Conservation (phyloP, 345 rosid species). For the Melastoma malabathricum region DNA sequence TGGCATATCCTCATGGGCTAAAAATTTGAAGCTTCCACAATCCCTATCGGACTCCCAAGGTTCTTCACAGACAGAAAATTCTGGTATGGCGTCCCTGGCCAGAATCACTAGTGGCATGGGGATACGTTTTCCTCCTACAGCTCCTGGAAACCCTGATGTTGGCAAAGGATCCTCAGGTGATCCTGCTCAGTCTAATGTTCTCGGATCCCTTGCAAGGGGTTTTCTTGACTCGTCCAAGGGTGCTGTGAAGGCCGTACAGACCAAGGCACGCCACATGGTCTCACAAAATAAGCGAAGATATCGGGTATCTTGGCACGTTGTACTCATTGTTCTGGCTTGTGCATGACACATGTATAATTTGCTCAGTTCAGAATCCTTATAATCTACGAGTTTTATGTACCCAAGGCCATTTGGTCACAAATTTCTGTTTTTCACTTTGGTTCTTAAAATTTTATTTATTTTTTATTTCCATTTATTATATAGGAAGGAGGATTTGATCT, state of each 20-base stretch:
- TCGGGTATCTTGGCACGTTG: conserved; percentile 33
- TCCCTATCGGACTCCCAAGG: conserved; percentile 20
- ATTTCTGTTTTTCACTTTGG: no score
- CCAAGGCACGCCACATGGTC: conserved; percentile 86
- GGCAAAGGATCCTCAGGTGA: conserved; percentile 19
- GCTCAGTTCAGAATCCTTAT: no score
- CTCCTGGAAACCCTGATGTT: conserved; percentile 23
- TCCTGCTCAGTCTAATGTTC: conserved; percentile 30
- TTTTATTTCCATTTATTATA: conserved; percentile 5
- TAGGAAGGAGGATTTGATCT: conserved; percentile 85
- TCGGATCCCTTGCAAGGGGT: conserved; percentile 64
- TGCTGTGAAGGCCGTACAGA: conserved; percentile 89
- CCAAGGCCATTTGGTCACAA: no score
- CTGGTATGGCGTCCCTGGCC: conserved; percentile 50
- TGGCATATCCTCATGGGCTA: conserved; percentile 65
- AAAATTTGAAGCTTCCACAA: conserved; percentile 48
- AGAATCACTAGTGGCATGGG: conserved; percentile 71
- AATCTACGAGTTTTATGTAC: no score
- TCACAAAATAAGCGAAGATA: conserved; percentile 95
- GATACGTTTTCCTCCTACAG: conserved; percentile 33
- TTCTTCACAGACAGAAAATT: conserved; percentile 28
- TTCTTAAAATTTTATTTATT: background rate
- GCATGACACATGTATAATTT: no score
- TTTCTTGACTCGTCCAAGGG: conserved; percentile 73
- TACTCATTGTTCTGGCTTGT: no score